Evolutionary conservation across 1,284 basidiomycete species (phyloP).

Genomic region (Ustilago bromivora): DNA sequence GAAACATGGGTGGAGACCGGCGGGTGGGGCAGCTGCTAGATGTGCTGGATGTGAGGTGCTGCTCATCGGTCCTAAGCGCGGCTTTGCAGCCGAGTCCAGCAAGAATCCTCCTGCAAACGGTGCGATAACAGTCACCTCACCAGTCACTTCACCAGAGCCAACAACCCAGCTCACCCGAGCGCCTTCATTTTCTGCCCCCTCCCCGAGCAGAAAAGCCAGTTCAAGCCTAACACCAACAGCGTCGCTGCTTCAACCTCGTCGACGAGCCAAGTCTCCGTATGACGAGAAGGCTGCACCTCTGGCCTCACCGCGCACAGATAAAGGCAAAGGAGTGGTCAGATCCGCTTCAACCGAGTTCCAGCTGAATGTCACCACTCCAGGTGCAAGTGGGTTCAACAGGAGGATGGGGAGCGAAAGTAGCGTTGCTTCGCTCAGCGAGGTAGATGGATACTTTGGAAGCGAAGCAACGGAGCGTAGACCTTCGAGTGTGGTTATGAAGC

Average conservation of each 20-base stretch:
- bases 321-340: constrained; percentile 49
- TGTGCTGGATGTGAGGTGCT: constrained; percentile 34
- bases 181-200: constrained; percentile 14
- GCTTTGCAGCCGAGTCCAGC: neutral
- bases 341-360: constrained; percentile 28
- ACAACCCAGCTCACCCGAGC: constrained; percentile 7
- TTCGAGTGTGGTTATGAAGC: constrained; percentile 23
- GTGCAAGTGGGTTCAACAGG: neutral
- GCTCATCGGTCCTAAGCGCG: constrained; percentile 30
- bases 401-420: constrained; percentile 16
- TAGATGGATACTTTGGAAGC: constrained; percentile 38
- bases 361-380: neutral
- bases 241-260: constrained; percentile 25
- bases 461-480: constrained; percentile 3
- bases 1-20: constrained; percentile 69
- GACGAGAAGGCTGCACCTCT: constrained; percentile 52
- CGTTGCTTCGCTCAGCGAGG: constrained; percentile 10
- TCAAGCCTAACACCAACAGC: constrained; percentile 23
- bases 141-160: constrained; percentile 11
- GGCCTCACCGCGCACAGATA: constrained; percentile 46
- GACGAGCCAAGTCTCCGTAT: constrained; percentile 42
- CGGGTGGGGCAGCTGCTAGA: constrained; percentile 12
- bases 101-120: neutral
- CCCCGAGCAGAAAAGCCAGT: constrained; percentile 10
- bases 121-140: constrained; percentile 9